Evolutionary conservation across 2,329 filamentous ascomycete genomes (phyloP).

Genomic region (Aureobasidium mangrovei): DNA sequence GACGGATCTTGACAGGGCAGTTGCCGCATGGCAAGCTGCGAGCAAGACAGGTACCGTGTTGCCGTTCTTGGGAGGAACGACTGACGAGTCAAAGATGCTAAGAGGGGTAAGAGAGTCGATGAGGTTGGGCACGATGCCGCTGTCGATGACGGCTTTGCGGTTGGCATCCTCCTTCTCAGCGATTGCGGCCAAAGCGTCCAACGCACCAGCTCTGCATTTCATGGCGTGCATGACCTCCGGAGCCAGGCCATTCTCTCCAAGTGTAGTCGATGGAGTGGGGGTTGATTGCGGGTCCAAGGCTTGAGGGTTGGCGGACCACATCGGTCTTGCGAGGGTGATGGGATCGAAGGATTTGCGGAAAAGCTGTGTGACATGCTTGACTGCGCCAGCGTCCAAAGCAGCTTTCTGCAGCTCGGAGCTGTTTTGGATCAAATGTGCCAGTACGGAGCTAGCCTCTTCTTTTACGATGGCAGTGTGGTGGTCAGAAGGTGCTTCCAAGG

Average conservation of each 20-base stretch:
- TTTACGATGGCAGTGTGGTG: slow-evolving; percentile 49
- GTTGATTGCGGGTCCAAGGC: slow-evolving; percentile 19
- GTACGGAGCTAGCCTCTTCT: slow-evolving; percentile 63
- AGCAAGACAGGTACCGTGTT: slow-evolving; percentile 73
- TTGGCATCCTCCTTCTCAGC: slow-evolving; percentile 75
- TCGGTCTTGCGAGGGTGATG: slow-evolving; percentile 39
- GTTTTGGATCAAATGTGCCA: slow-evolving; percentile 71
- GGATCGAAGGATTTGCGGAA: slow-evolving; percentile 59
- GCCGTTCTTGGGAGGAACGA: slow-evolving; percentile 47
- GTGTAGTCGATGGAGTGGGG: slow-evolving; percentile 31
- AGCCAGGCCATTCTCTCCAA: slow-evolving; percentile 55
- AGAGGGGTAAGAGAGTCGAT: slow-evolving; percentile 69
- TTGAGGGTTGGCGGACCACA: slow-evolving; percentile 44
- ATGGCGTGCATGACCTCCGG: slow-evolving; percentile 59
- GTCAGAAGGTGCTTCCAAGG: slow-evolving; percentile 15
- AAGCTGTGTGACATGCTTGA: slow-evolving; percentile 54
- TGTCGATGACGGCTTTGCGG: slow-evolving; percentile 70
- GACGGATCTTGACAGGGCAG: slow-evolving; percentile 76
- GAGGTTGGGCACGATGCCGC: slow-evolving; percentile 71
- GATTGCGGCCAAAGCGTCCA: slow-evolving; percentile 75
- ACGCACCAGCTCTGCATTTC: slow-evolving; percentile 62
- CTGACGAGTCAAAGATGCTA: not conserved
- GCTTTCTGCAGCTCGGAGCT: slow-evolving; percentile 72
- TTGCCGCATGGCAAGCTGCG: slow-evolving; percentile 73
- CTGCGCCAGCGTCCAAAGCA: slow-evolving; percentile 61